phyloP scores from a whole-genome alignment of 83 land plant genomes.

The Picea abies region DNA sequence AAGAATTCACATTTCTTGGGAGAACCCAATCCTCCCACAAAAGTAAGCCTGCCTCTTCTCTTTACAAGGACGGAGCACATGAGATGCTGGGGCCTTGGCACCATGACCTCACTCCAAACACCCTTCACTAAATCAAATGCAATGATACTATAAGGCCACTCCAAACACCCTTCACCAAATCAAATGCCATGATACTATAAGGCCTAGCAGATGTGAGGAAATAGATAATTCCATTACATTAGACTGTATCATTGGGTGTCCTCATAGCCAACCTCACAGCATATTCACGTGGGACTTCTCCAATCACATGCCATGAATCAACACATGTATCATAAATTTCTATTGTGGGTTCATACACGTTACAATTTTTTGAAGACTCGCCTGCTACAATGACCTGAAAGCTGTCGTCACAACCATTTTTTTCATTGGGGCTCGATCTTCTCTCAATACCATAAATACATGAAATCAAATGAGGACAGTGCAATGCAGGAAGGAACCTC shows the following conservation, averaged over 20 bases:
- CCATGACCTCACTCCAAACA: constrained; percentile 46
- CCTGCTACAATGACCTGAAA: constrained; percentile 55
- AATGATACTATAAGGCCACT: constrained; percentile 50
- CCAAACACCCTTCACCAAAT: constrained; percentile 31
- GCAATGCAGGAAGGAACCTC: constrained; percentile 30
- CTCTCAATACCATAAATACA: constrained; percentile 33
- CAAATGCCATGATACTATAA: constrained; percentile 42
- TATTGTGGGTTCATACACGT: constrained; percentile 36
- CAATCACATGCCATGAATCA: constrained; percentile 33
- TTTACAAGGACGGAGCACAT: constrained; percentile 42
- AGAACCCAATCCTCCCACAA: constrained; percentile 41
- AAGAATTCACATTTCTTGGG: constrained; percentile 17
- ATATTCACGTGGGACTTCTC: constrained; percentile 43
- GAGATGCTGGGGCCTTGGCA: constrained; percentile 43
- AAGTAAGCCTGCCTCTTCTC: constrained; percentile 28
- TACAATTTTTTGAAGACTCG: constrained; percentile 34
- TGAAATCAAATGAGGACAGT: constrained; percentile 29
- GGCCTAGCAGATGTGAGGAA: constrained; percentile 63
- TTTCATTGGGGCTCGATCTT: neutral
- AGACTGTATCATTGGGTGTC: constrained; percentile 52
- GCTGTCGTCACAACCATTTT: too few species aligned
- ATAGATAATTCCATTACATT: constrained; percentile 34
- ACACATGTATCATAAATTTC: constrained; percentile 48
- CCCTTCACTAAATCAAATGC: constrained; percentile 24
- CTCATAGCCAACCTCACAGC: constrained; percentile 60